These are phyloP conservation scores for Hyphopichia wangnamkhiaoensis DNA, from an alignment of 1,139 yeast species.

Conservation along the genomic window DNA sequence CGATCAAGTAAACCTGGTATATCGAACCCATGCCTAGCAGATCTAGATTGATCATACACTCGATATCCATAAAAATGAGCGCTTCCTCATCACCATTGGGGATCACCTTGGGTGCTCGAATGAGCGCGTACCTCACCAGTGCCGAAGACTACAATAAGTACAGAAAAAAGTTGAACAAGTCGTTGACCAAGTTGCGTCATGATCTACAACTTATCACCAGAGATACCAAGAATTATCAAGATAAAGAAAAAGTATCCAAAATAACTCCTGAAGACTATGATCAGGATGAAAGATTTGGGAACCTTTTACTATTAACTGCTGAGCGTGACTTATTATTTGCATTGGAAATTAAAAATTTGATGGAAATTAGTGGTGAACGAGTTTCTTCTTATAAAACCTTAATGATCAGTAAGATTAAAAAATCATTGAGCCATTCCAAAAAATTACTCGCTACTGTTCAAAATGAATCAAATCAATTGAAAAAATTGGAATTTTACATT, in stretches of 20 bases:
- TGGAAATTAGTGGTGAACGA: slow-evolving; percentile 53
- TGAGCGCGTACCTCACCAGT: slow-evolving; percentile 50
- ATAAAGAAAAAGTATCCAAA: slow-evolving; percentile 43
- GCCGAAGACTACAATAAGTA: slow-evolving; percentile 54
- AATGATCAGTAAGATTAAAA: slow-evolving; percentile 67
- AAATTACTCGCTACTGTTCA: slow-evolving; percentile 45
- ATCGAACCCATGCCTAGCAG: too few relatives aligned
- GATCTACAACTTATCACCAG: slow-evolving; percentile 56
- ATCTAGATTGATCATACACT: too few relatives aligned
- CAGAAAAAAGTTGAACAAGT: slow-evolving; percentile 46
- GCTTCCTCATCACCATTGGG: slow-evolving; percentile 33
- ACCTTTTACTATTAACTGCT: slow-evolving; percentile 52
- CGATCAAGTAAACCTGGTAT: too few relatives aligned
- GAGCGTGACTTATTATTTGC: slow-evolving; percentile 75
- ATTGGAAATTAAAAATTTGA: slow-evolving; percentile 57
- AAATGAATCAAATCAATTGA: slow-evolving; percentile 29
- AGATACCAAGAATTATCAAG: slow-evolving; percentile 56
- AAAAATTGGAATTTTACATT: slow-evolving; percentile 57
- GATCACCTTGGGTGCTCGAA: slow-evolving; percentile 48
- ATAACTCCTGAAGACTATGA: slow-evolving; percentile 50
- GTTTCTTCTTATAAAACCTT: slow-evolving; percentile 52
- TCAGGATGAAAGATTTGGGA: slow-evolving; percentile 47
- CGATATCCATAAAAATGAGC: background rate
- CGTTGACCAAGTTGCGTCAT: slow-evolving; percentile 57
- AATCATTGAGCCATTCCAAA: slow-evolving; percentile 50